These are phyloP conservation scores for Hippophae gyantsensis DNA, from an alignment of 306 rosid species.

Conservation along the genomic window DNA sequence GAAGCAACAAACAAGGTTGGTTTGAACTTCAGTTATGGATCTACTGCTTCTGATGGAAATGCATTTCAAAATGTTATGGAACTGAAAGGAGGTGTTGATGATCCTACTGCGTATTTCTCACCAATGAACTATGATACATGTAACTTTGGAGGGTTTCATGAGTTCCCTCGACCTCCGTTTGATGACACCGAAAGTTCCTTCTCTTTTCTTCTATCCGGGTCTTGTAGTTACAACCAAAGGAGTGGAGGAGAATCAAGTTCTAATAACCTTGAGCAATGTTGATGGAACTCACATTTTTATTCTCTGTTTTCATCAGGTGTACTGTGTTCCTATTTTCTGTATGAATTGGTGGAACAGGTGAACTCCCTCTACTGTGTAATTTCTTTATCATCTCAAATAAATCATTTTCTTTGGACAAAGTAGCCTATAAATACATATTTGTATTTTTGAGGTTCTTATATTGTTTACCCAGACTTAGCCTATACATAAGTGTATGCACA, in stretches of 20 bases:
- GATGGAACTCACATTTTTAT: constrained; percentile 14
- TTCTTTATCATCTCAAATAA: too few relatives aligned
- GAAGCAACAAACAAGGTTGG: constrained; percentile 36
- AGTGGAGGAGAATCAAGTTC: constrained; percentile 48
- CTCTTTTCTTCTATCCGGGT: constrained; percentile 61
- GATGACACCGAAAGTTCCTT: constrained; percentile 71
- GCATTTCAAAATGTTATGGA: constrained; percentile 39
- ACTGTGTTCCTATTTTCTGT: constrained; percentile 27
- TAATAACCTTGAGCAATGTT: constrained; percentile 24
- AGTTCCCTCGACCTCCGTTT: constrained; percentile 73
- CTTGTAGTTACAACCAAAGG: constrained; percentile 55
- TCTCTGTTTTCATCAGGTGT: constrained; percentile 16
- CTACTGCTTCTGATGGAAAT: constrained; percentile 37
- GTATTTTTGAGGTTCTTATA: too few relatives aligned
- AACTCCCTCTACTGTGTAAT: too few relatives aligned
- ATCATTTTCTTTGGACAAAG: too few relatives aligned
- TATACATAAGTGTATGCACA: too few relatives aligned
- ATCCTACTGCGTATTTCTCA: constrained; percentile 67
- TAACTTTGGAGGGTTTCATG: constrained; percentile 70
- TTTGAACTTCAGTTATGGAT: constrained; percentile 48
- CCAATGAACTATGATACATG: constrained; percentile 67
- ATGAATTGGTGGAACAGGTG: not conserved
- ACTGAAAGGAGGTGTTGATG: constrained; percentile 54
- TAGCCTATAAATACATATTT: too few relatives aligned
- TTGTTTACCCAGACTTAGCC: too few relatives aligned